Conservation (phyloP, 306 rosid species). For the Citrullus amarus region DNA sequence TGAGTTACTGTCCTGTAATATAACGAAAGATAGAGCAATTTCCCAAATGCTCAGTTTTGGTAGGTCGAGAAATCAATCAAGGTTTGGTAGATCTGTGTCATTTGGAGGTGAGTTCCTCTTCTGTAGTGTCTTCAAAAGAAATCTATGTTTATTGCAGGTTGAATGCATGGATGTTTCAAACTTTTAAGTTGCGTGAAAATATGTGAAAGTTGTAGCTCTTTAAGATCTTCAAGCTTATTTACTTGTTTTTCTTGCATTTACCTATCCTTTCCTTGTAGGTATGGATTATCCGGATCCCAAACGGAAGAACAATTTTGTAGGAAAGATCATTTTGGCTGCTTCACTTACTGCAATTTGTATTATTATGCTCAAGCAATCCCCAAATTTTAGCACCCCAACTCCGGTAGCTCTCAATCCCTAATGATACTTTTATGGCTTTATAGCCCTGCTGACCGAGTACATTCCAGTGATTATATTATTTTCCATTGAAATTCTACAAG, state of each 20-base stretch:
- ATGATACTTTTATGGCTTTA: not conserved
- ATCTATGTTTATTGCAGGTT: not conserved
- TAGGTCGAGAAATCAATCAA: constrained; percentile 56
- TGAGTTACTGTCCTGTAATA: not conserved
- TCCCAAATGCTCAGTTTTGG: constrained; percentile 56
- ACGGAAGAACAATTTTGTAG: constrained; percentile 56
- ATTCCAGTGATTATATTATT: not conserved
- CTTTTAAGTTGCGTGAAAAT: not conserved
- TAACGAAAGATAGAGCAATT: not conserved
- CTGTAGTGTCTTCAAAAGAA: not conserved
- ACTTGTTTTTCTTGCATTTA: not conserved
- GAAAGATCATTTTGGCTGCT: constrained; percentile 69
- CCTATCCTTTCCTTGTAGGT: constrained; percentile 32
- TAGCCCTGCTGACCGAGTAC: not conserved
- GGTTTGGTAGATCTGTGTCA: constrained; percentile 59
- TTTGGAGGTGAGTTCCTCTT: constrained; percentile 59
- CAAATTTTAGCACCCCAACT: constrained; percentile 55
- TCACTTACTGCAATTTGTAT: constrained; percentile 62
- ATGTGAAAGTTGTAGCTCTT: not conserved
- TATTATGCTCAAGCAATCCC: constrained; percentile 72
- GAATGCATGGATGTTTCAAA: not conserved
- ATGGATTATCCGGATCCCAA: constrained; percentile 78
- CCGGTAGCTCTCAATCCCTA: constrained; percentile 35
- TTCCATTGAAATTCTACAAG: not conserved
- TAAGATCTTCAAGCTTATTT: constrained; percentile 1